Conservation (phyloP, 768 basidiomycete genomes). For the Daedaleopsis sinensis region DNA sequence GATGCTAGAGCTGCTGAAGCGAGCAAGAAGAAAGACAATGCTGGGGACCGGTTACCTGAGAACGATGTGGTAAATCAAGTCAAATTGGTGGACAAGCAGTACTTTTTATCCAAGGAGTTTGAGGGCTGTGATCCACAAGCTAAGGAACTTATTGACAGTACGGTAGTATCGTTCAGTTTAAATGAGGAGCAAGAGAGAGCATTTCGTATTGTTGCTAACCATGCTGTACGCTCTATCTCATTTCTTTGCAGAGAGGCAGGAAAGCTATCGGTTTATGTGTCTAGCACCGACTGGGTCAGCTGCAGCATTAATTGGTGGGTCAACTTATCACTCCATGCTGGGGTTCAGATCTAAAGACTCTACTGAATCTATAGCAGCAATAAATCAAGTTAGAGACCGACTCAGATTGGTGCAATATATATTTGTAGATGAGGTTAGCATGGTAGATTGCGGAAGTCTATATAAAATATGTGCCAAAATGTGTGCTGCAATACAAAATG, state of each 20-base stretch:
- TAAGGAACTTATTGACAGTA: too few species aligned
- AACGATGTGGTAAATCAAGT: too few species aligned
- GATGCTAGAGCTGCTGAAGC: too few species aligned
- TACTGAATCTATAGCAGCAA: not conserved
- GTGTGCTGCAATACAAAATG: conserved; percentile 16
- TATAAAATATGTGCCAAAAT: conserved; percentile 31
- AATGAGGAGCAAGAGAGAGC: too few species aligned
- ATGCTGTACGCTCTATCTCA: not conserved
- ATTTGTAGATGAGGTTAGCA: conserved; percentile 41
- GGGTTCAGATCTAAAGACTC: not conserved
- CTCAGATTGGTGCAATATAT: conserved; percentile 38
- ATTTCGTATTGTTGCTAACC: too few species aligned
- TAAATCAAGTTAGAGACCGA: not conserved
- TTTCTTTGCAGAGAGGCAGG: conserved; percentile 7
- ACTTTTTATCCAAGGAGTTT: too few species aligned
- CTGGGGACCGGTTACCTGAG: too few species aligned
- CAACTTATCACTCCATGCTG: conserved; percentile 13
- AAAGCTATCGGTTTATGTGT: conserved; percentile 3
- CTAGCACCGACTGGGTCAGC: conserved; percentile 21
- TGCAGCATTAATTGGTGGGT: conserved; percentile 18
- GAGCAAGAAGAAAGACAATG: too few species aligned
- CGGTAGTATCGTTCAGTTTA: too few species aligned
- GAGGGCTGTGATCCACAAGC: too few species aligned
- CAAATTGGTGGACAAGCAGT: too few species aligned
- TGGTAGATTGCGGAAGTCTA: conserved; percentile 6